These are phyloP conservation scores for Aspergillus heteromorphus DNA, from an alignment of 495 filamentous ascomycete genomes.

Conservation along the genomic window DNA sequence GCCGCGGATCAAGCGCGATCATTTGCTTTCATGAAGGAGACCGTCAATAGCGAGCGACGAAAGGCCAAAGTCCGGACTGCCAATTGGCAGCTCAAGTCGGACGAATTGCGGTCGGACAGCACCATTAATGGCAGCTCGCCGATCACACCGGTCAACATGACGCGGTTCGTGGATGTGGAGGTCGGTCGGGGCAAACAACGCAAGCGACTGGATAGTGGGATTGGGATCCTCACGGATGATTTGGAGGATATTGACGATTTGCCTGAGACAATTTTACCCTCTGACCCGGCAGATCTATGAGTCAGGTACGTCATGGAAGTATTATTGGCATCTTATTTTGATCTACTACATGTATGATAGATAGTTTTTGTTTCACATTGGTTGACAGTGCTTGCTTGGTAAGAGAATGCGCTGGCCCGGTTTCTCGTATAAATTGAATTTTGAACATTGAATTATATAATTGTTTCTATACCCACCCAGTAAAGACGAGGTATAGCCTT, in stretches of 20 bases:
- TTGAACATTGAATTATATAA: too few species aligned
- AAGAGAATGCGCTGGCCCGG: background rate
- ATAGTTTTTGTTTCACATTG: background rate
- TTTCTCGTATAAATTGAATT: too few species aligned
- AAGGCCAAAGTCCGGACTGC: constrained; percentile 35
- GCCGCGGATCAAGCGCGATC: constrained; percentile 32
- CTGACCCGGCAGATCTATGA: constrained; percentile 22
- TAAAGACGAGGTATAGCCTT: too few species aligned
- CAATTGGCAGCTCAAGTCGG: constrained; percentile 40
- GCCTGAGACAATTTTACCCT: constrained; percentile 10
- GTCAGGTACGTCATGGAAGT: background rate
- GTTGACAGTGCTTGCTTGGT: background rate
- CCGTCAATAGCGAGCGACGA: constrained; percentile 30
- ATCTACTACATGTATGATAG: background rate
- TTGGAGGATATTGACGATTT: constrained; percentile 25
- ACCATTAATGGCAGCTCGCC: constrained; percentile 39
- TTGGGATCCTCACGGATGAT: constrained; percentile 57
- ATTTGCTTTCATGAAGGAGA: constrained; percentile 38
- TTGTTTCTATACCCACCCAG: too few species aligned
- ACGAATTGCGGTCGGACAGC: constrained; percentile 48
- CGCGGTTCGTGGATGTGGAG: constrained; percentile 43
- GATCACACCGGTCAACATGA: constrained; percentile 42
- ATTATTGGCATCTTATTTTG: background rate
- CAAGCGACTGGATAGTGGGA: constrained; percentile 54
- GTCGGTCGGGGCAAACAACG: constrained; percentile 40